Base-by-base conservation (phyloP, 2,329 filamentous ascomycete genomes). In the Fusarium paranaense region DNA sequence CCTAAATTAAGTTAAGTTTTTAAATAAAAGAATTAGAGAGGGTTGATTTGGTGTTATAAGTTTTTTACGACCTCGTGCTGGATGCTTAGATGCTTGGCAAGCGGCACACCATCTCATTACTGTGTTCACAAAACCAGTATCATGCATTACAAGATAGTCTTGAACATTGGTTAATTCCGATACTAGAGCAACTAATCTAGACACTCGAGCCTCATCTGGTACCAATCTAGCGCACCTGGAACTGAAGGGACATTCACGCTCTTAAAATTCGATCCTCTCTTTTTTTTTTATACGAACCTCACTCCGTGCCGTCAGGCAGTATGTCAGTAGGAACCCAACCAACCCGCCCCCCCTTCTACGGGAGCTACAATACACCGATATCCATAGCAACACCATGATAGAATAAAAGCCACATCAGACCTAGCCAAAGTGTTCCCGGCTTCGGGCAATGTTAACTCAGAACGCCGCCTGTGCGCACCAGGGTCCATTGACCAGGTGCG, bases 271-370 rank as follows among this genome's bases (percentile, higher is more conserved):
- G 57, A 64, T 64, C 62, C 62, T 78, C 66, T 40, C 20, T 75
- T 47, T 73, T 77, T n/a, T 70, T 75, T 77, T 78, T 67, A n/a
- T 72, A 71, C 66, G 62, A 73, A 70, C 72, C 68, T 75, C 69
- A 77, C 76, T 71, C 76, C 76, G 58, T 69, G 62, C 67, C 62
- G 35, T 50, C 64, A 63, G 64, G 57, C 62, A 71, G 35, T 27
- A 64, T 72, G 61, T 66, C 63, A 71, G 62, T 47, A 54, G 45
- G 45, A 70, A 64, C 54, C 59, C 52, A 62, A 40, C 61, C 67
- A 56, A 35, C 52, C 50, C 62, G 37, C 71, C 69, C 72, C 69
- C 62, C 64, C 74, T 57, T 69, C 58, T 62, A 66, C 52, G 70
- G 57, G 57, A 65, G 67, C 75, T 65, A 58, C 56, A 56, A 40